A percentile compares a stretch with the other conserved stretches of the same genome.
phyloP scores from a whole-genome alignment of 176 grass and related monocot genomes.

The Cocos nucifera region DNA sequence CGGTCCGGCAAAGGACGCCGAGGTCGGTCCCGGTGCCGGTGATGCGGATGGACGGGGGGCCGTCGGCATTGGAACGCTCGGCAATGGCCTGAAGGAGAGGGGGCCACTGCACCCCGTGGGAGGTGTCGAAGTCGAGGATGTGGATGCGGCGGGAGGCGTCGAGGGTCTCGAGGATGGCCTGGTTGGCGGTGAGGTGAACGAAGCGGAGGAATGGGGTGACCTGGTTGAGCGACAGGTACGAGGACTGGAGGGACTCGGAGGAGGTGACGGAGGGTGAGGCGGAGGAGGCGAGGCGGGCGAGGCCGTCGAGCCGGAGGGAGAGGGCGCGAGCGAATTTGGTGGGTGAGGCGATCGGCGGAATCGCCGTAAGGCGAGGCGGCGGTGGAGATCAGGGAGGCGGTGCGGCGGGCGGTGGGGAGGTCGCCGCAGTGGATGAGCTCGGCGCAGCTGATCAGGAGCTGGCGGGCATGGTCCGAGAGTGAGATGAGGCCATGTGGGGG shows the following conservation, averaged over 20 bases:
- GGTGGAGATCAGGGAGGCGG: conserved; percentile 43
- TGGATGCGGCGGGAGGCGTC: too few relatives aligned
- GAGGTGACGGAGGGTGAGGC: neutral
- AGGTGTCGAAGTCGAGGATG: too few relatives aligned
- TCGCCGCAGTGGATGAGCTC: conserved; percentile 63
- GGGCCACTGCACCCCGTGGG: too few relatives aligned
- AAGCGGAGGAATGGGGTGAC: conserved; percentile 95
- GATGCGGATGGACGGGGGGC: too few relatives aligned
- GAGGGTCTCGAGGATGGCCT: too few relatives aligned
- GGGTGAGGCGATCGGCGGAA: conserved; percentile 53
- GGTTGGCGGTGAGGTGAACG: conserved; percentile 54
- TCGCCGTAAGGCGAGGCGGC: conserved; percentile 49
- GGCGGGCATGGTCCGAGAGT: conserved; percentile 30
- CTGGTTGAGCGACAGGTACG: conserved; percentile 96
- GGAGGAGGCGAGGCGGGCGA: conserved; percentile 3
- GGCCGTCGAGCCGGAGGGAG: conserved; percentile 29
- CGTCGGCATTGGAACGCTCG: too few relatives aligned
- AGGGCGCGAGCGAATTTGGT: conserved; percentile 86
- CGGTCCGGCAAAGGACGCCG: too few relatives aligned
- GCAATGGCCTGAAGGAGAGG: too few relatives aligned
- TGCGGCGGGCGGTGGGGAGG: conserved; percentile 35
- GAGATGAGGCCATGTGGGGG: conserved; percentile 3
- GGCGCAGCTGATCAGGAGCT: conserved; percentile 59
- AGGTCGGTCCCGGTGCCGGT: too few relatives aligned
- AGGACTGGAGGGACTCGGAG: conserved; percentile 13